Conservation (phyloP, 441 rosid species). For the Mallotus repandus region DNA sequence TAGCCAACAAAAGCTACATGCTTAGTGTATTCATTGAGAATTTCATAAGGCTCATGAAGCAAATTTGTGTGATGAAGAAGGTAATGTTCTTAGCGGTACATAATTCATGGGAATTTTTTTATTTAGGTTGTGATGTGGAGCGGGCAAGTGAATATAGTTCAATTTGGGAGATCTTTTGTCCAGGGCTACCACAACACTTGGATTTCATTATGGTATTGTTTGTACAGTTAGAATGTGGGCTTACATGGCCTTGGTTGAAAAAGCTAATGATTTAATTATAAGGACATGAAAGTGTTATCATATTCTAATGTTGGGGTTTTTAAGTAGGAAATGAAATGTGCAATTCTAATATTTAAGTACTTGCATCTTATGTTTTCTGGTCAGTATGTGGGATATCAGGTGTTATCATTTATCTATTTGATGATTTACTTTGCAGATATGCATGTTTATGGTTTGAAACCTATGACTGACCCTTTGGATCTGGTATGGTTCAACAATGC, state of each 20-base stretch:
- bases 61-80: slow-evolving; percentile 67
- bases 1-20: slow-evolving; percentile 38
- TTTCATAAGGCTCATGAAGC: slow-evolving; percentile 59
- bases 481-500: slow-evolving; percentile 43
- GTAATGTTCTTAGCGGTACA: slow-evolving; percentile 29
- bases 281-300: neutral
- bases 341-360: neutral
- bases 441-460: slow-evolving; percentile 64
- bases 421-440: slow-evolving; percentile 46
- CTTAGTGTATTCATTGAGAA: slow-evolving; percentile 41
- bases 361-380: neutral
- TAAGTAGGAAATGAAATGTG: neutral
- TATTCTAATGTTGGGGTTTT: neutral
- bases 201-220: neutral
- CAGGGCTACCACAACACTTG: too few relatives aligned
- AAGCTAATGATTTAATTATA: neutral
- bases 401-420: slow-evolving; percentile 15
- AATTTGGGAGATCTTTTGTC: too few relatives aligned
- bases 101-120: neutral
- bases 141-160: too few relatives aligned
- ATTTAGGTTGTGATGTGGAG: neutral
- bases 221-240: neutral
- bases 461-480: slow-evolving; percentile 58
- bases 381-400: neutral
- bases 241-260: neutral